Conservation (phyloP, 768 basidiomycete species). For the Boletus bicolor region DNA sequence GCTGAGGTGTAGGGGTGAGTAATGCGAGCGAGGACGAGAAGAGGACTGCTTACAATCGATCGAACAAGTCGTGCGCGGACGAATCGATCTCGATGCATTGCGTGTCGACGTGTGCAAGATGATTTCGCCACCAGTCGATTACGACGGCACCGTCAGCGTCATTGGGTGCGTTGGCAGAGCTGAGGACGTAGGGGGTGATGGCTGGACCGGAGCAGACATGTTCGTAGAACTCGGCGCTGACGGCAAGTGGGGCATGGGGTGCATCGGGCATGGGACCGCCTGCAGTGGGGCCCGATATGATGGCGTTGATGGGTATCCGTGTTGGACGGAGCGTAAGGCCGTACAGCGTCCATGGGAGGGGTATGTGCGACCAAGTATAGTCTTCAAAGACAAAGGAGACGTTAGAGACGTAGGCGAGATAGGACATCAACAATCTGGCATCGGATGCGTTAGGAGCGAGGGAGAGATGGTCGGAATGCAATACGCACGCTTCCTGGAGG, state of each 20-base stretch:
- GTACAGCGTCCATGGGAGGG: slow-evolving; percentile 53
- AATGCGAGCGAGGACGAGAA: fast-evolving
- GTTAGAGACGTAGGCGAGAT: slow-evolving; percentile 48
- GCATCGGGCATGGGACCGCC: slow-evolving; percentile 40
- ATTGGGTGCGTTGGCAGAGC: slow-evolving; percentile 35
- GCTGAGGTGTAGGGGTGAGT: slow-evolving; percentile 24
- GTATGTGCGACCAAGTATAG: slow-evolving; percentile 55
- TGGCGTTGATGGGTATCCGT: slow-evolving; percentile 55
- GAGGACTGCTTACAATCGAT: slow-evolving; percentile 40
- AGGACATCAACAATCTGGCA: slow-evolving; percentile 47
- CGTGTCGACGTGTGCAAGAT: slow-evolving; percentile 35
- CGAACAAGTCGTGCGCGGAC: slow-evolving; percentile 41
- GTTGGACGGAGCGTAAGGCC: slow-evolving; percentile 51
- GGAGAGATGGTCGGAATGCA: not conserved
- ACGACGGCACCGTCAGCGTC: slow-evolving; percentile 41
- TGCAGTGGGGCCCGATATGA: slow-evolving; percentile 54
- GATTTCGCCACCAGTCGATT: slow-evolving; percentile 48
- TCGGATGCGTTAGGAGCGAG: not conserved
- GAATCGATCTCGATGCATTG: slow-evolving; percentile 46
- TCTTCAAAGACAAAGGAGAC: slow-evolving; percentile 62
- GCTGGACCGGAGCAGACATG: slow-evolving; percentile 40
- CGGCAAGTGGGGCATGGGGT: slow-evolving; percentile 31
- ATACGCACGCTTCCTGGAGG: slow-evolving; percentile 56
- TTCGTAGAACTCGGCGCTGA: slow-evolving; percentile 50
- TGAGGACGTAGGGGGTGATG: slow-evolving; percentile 31